Evolutionary conservation across 164 flowering plant genomes (phyloP), one percentile per base, ranked within the genome.

Genomic region (Hamamelis virginiana): DNA sequence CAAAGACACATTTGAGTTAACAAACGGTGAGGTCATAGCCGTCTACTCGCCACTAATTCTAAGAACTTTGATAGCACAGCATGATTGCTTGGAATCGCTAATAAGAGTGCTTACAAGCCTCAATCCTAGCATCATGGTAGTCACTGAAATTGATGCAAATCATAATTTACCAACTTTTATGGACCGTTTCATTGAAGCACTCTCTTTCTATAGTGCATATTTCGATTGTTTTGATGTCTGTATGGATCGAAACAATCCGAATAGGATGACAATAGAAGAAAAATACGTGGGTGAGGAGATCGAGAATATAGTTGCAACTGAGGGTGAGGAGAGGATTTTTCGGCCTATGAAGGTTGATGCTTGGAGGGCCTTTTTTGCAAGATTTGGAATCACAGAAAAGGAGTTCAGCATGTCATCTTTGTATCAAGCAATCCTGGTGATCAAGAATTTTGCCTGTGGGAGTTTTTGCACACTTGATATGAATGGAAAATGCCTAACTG

Each of bases 331-430:
- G 18, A 76, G 95, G 74, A 68, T 50, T 15, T 53, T 69, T 14
- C 57, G 87, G 13, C 69, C 76, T 63, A 87, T 86, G 69, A 80
- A 75, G 25, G 62, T 81, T 18, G 79, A 77, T 23, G 77, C 73
- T 1, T 85, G 94, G 91, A 83, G 91, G 65, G 69, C 76, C 0
- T 85, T 80, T 74, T 77, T 89, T 52, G 71, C 74, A 5, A 74
- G 84, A 2, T 87, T 73, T 62, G 86, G 86, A n/a, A 66, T 85
- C 80, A 75, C 53, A 62, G 87, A 87, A 69, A 25, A 64, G 19
- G 85, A 84, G 19, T 62, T 84, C 23, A 87, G 90, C 73, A 59
- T 38, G 58, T 67, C 77, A 43, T 74, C 81, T 12, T 9, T 77
- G 70, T 77, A 84, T 73, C 89, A 87, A 71, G 87, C 86, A 12